A percentile compares a stretch with the other conserved stretches of the same genome.
Conservation (phyloP, 148 eudicot genomes). For the Pouteria glomerata region DNA sequence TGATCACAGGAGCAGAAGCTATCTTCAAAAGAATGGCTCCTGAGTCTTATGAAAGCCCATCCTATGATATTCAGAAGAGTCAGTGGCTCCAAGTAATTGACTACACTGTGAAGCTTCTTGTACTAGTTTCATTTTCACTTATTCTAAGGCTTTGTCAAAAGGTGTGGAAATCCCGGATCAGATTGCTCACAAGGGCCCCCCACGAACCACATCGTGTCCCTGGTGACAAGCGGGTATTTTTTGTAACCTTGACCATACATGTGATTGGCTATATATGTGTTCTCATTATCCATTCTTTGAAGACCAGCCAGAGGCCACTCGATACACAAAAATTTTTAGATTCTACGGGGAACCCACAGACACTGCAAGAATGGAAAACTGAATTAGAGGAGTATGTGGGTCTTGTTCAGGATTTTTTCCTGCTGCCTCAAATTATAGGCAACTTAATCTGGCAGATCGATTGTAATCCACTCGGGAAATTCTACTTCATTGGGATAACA, state of each 20-base stretch:
- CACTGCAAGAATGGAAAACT: conserved; percentile 53
- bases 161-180: conserved; percentile 68
- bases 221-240: conserved; percentile 51
- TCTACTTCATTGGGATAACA: conserved; percentile 69
- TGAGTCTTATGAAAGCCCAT: conserved; percentile 32
- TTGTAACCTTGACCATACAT: conserved; percentile 47
- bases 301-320: conserved; percentile 37
- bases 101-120: conserved; percentile 63
- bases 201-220: conserved; percentile 54
- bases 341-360: conserved; percentile 31
- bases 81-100: conserved; percentile 53
- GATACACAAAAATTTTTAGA: conserved; percentile 28
- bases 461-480: conserved; percentile 51
- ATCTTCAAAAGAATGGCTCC: conserved; percentile 35
- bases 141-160: conserved; percentile 69
- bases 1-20: conserved; percentile 59
- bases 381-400: conserved; percentile 75
- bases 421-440: conserved; percentile 79
- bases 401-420: conserved; percentile 74
- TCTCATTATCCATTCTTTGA: conserved; percentile 45
- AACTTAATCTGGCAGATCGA: conserved; percentile 74
- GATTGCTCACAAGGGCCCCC: conserved; percentile 40
- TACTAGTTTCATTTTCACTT: conserved; percentile 52
- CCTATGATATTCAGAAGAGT: conserved; percentile 49
- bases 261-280: conserved; percentile 48